Evolutionary conservation across 345 rosid genomes (phyloP).

Genomic region (Heritiera fomes): DNA sequence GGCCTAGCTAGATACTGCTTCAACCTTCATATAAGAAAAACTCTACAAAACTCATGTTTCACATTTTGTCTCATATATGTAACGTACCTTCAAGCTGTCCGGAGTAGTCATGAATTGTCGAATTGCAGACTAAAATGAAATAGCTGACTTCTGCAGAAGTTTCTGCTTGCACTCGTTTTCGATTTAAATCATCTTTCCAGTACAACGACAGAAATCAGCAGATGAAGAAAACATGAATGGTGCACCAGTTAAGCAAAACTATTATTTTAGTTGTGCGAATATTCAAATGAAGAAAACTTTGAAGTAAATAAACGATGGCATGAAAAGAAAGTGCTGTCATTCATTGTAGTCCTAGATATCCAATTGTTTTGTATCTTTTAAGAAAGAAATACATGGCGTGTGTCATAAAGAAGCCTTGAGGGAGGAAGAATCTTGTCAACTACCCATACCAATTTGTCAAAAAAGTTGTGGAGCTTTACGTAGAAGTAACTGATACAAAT

Average conservation of each 20-base stretch:
- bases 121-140: too few relatives aligned
- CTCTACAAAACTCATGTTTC: not conserved
- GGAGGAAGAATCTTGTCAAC: conserved; percentile 24
- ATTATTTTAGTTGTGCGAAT: not conserved
- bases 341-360: not conserved
- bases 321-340: not conserved
- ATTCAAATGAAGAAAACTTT: not conserved
- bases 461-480: conserved; percentile 22
- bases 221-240: too few relatives aligned
- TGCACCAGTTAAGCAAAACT: not conserved
- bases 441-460: conserved; percentile 27
- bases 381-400: not conserved
- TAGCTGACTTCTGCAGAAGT: not conserved
- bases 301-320: not conserved
- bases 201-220: too few relatives aligned
- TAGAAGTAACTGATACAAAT: conserved; percentile 7
- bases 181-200: too few relatives aligned
- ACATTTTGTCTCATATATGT: not conserved
- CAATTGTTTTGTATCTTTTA: conserved; percentile 1
- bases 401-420: not conserved
- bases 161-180: not conserved
- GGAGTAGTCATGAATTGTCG: not conserved
- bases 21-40: not conserved
- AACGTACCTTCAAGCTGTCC: not conserved
- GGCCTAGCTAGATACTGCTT: not conserved